Conservation (phyloP, 345 rosid species). For the Lagerstroemia speciosa region DNA sequence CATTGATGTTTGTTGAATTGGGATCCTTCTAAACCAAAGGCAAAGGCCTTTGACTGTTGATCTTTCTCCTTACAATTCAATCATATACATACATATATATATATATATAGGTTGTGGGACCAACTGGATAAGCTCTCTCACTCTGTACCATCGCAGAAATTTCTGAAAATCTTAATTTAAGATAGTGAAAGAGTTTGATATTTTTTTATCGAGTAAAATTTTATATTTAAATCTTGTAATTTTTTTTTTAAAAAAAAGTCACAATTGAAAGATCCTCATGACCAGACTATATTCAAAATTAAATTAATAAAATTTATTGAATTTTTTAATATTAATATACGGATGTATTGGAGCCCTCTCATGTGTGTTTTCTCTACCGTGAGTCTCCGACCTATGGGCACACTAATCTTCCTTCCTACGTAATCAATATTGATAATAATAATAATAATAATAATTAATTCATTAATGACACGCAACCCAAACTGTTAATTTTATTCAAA, state of each 20-base stretch:
- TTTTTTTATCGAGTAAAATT: too few species aligned
- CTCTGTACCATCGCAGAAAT: constrained; percentile 1
- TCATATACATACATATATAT: too few species aligned
- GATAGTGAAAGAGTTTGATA: too few species aligned
- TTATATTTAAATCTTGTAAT: too few species aligned
- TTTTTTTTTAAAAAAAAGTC: too few species aligned
- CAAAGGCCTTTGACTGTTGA: not conserved
- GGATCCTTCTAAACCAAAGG: not conserved
- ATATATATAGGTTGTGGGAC: not conserved
- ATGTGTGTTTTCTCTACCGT: not conserved
- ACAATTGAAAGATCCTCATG: too few species aligned
- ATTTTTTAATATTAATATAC: too few species aligned
- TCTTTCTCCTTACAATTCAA: not conserved
- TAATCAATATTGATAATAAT: too few species aligned
- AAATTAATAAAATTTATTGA: too few species aligned
- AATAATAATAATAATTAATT: not conserved
- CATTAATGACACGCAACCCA: not conserved
- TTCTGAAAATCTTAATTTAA: too few species aligned
- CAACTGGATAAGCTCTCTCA: constrained; percentile 1
- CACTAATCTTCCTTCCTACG: not conserved
- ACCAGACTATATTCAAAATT: too few species aligned
- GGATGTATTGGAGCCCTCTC: not conserved
- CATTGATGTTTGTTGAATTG: too few species aligned
- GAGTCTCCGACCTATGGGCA: not conserved
- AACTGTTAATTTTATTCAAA: not conserved